Conservation (phyloP, 129 eudicot species). For the Helichrysum umbraculigerum region DNA sequence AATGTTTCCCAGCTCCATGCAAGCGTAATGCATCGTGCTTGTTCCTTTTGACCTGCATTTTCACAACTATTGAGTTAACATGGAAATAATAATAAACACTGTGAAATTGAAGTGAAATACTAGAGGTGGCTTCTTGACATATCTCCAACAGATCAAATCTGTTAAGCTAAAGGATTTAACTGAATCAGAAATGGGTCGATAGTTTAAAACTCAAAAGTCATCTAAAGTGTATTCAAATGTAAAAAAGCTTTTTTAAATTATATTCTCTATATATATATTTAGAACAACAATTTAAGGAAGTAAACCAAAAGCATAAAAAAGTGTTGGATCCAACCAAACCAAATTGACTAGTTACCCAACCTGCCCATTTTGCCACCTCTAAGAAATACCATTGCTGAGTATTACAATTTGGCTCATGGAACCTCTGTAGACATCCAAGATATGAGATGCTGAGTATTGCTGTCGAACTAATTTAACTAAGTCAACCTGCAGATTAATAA, state of each 20-base stretch:
- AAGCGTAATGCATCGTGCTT: slow-evolving; percentile 69
- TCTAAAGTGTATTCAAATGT: neutral
- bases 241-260: neutral
- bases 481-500: slow-evolving; percentile 60
- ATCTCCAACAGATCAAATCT: neutral
- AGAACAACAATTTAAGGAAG: neutral
- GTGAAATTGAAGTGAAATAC: slow-evolving; percentile 8
- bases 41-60: slow-evolving; percentile 78
- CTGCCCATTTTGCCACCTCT: neutral
- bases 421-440: slow-evolving; percentile 93
- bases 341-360: neutral
- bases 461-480: slow-evolving; percentile 69
- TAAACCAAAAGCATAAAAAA: neutral
- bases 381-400: neutral
- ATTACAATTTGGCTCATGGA: slow-evolving; percentile 90
- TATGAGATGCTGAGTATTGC: slow-evolving; percentile 75
- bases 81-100: slow-evolving; percentile 16
- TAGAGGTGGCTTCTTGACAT: neutral
- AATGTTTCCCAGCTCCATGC: slow-evolving; percentile 90
- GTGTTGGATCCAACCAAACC: neutral
- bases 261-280: neutral
- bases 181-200: neutral
- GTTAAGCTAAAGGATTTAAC: neutral
- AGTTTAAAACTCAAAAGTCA: neutral
- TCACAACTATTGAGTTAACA: slow-evolving; percentile 15